Evolutionary conservation across 345 rosid species (phyloP), one percentile per base, ranked within the genome.

Genomic region (Theobroma cacao): DNA sequence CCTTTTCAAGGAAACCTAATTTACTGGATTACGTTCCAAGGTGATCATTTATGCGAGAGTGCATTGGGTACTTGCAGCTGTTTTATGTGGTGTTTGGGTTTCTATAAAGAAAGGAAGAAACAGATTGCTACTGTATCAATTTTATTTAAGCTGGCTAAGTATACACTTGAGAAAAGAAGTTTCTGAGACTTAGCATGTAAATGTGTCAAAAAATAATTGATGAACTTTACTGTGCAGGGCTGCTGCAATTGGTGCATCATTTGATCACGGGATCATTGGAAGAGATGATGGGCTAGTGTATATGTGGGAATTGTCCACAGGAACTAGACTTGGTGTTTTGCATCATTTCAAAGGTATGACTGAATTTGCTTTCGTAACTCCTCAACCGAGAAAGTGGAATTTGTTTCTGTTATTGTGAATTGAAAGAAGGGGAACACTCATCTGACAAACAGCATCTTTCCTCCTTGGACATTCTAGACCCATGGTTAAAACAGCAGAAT

Each of bases 261-360:
- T 81, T 80, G 93, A 93, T 75, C 78, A 84, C 52, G 99, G 99
- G 79, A 85, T 95, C 82, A 77, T 88, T 34, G 97, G 93, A 47
- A 95, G 98, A 66, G 8, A 61, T 31, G 96, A 92, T 52, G 99
- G 98, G 60, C 76, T 81, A 18, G 89, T 94, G 75, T 92, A 87
- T 75, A 14, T 84, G 79, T 94, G 97, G 98, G 95, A 94, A 69
- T 73, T 92, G 80, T 82, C 87, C 38, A 89, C 90, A 1, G 98
- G 99, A 72, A 74, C 56, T 33, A 91, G 79, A 82, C 87, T 94
- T 41, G 93, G 93, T 8, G 83, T 75, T 52, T 87, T 88, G 77
- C 92, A 91, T 84, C 86, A 88, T 82, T 90, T 92, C 81, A 82
- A 89, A 88, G 99, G 99, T 95, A 87, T 70, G 40, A 13, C 24